A percentile compares a stretch with the other conserved stretches of the same genome.
Evolutionary conservation across 352 stramenopile species (phyloP).

Genomic region (Globisporangium cystogenes): DNA sequence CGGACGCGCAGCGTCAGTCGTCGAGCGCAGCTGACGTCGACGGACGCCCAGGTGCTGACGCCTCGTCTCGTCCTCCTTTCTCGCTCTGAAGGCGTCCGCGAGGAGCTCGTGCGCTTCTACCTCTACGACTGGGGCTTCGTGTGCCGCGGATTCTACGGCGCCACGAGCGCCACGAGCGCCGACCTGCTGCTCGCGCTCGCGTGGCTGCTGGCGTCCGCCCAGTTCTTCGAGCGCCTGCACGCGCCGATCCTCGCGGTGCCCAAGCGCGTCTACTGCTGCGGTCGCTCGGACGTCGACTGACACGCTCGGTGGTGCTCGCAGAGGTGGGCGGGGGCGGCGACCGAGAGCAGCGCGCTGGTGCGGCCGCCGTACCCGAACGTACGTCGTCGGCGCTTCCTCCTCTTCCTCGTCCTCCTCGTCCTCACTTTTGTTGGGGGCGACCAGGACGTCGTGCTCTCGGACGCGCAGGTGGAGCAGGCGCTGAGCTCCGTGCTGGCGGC

Average conservation of each 20-base stretch:
- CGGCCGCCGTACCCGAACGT: slow-evolving; percentile 12
- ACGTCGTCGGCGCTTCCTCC: background rate
- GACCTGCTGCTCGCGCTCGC: slow-evolving; percentile 44
- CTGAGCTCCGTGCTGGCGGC: slow-evolving; percentile 8
- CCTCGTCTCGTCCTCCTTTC: background rate
- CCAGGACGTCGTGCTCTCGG: slow-evolving; percentile 6
- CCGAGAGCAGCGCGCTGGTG: background rate
- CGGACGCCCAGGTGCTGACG: too few relatives aligned
- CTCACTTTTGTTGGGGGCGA: too few relatives aligned
- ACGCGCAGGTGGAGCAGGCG: slow-evolving; percentile 1
- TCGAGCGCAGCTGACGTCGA: background rate
- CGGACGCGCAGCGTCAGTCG: slow-evolving; percentile 14
- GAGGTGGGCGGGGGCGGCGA: background rate
- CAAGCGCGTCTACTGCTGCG: background rate
- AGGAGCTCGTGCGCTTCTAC: slow-evolving; percentile 51
- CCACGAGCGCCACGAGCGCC: slow-evolving; percentile 19
- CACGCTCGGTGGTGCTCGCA: background rate
- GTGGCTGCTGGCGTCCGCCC: slow-evolving; percentile 44
- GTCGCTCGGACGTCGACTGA: background rate
- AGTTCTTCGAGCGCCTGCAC: slow-evolving; percentile 45
- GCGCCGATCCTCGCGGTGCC: slow-evolving; percentile 31
- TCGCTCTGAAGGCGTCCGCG: slow-evolving; percentile 15
- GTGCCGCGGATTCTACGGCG: slow-evolving; percentile 32
- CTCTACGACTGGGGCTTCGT: slow-evolving; percentile 70
- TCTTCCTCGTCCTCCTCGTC: too few relatives aligned